A percentile compares a stretch with the other conserved stretches of the same genome.
Evolutionary conservation across 148 eudicot species (phyloP).

Genomic region (Persicaria maculosa): DNA sequence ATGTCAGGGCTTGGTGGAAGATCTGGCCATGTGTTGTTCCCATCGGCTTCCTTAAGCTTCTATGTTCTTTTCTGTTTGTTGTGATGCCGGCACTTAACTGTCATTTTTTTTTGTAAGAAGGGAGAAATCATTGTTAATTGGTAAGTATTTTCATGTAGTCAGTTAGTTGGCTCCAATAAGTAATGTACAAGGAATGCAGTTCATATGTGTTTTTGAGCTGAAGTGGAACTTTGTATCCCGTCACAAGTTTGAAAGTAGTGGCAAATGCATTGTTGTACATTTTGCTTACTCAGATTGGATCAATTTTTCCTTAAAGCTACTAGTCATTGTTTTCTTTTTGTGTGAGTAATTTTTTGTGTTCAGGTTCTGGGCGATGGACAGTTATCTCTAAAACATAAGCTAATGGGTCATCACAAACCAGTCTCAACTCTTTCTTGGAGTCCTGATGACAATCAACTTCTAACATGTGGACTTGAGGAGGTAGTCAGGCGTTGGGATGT

Average conservation of each 20-base stretch:
- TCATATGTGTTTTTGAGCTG: not conserved
- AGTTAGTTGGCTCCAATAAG: not conserved
- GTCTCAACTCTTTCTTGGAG: slow-evolving; percentile 65
- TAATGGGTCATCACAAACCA: slow-evolving; percentile 67
- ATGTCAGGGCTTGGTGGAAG: too few relatives aligned
- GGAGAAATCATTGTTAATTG: not conserved
- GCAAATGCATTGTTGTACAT: not conserved
- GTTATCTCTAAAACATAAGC: slow-evolving; percentile 38
- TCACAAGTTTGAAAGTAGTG: not conserved
- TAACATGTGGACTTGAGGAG: slow-evolving; percentile 81
- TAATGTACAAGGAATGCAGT: not conserved
- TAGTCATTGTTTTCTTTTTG: not conserved
- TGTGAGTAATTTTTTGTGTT: not conserved
- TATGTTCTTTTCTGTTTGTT: too few relatives aligned
- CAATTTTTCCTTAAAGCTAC: not conserved
- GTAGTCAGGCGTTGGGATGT: slow-evolving; percentile 66
- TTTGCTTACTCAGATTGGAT: not conserved
- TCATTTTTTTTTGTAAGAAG: not conserved
- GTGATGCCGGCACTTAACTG: too few relatives aligned
- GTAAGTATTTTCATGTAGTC: not conserved
- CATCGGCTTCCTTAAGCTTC: too few relatives aligned
- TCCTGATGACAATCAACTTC: slow-evolving; percentile 63
- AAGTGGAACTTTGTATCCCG: not conserved
- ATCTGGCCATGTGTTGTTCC: too few relatives aligned
- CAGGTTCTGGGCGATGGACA: slow-evolving; percentile 44